These are phyloP conservation scores for Monosporascus sp. DNA, from an alignment of 2,329 filamentous ascomycete species.

Conservation along the genomic window DNA sequence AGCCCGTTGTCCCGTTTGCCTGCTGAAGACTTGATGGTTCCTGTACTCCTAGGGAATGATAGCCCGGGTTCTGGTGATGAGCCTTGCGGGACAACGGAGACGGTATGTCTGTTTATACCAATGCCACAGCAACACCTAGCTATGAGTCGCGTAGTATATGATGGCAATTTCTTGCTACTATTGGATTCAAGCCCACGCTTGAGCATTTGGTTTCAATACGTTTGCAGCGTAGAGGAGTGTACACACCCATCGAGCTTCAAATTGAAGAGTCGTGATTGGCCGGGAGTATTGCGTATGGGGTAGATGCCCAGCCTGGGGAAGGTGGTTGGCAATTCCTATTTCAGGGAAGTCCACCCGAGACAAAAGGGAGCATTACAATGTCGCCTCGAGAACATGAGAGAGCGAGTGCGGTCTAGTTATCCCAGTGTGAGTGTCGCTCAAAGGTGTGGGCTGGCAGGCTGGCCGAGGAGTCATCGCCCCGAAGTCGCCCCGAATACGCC, in stretches of 20 bases:
- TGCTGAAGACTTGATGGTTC: too few relatives aligned
- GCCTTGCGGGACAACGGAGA: constrained; percentile 2
- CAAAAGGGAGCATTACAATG: background rate
- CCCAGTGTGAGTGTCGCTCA: background rate
- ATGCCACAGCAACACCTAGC: constrained; percentile 1
- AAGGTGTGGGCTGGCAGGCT: background rate
- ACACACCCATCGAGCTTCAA: constrained; percentile 4
- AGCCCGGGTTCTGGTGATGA: too few relatives aligned
- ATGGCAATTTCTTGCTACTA: background rate
- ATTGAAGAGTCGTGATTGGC: constrained; percentile 12
- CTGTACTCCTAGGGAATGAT: too few relatives aligned
- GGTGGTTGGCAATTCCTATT: constrained; percentile 4
- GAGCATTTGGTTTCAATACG: background rate
- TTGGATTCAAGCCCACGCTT: constrained; percentile 1
- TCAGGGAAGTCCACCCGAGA: constrained; percentile 22
- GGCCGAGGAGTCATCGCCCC: background rate
- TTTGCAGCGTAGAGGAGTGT: background rate
- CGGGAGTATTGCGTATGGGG: background rate
- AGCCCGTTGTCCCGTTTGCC: too few relatives aligned
- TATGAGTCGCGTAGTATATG: constrained; percentile 3
- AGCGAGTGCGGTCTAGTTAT: too few relatives aligned
- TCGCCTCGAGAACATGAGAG: background rate
- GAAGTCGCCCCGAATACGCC: constrained; percentile 2
- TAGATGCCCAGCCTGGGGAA: constrained; percentile 3
- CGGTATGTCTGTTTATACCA: constrained; percentile 2